Evolutionary conservation across 345 rosid genomes (phyloP), one percentile per base, ranked within the genome.

Genomic region (Jatropha curcas): DNA sequence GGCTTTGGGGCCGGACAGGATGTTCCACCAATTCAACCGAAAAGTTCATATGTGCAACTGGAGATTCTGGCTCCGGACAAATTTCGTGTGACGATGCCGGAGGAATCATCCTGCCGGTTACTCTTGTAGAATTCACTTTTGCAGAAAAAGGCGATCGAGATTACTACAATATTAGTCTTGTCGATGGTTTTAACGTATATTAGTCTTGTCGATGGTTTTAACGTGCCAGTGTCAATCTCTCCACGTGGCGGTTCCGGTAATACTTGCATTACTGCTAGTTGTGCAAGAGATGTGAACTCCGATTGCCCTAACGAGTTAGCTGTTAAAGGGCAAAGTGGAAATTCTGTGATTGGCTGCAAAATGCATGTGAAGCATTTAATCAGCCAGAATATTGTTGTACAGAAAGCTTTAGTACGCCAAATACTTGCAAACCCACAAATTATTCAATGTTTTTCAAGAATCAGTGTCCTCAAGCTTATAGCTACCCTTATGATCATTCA

Each of bases 351-450:
- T 17, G 83, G 76, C 13, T 80, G 86, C 64, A 77, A 69, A 71
- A 83, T 46, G 82, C 86, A n/a, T n/a, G n/a, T n/a, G n/a, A n/a
- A n/a, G n/a, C n/a, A n/a, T n/a, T n/a, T 30, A 43, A 65, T 16
- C 27, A 62, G 72, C 86, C 82, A 12, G 66, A 77, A 51, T 80
- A 77, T 56, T 83, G 86, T 12, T 83, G 83, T 62, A 80, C 80
- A 0, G 82, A 75, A 12, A 52, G 19, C 14, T 77, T 33, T 3
- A 16, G n/a, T n/a, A 28, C 72, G 0, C 76, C 83, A 0, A 57
- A 34, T 0, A 80, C 69, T 4, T 83, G 84, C n/a, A n/a, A n/a
- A 50, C 53, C 53, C 53, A 50, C 53, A 50, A 50, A 0, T 50
- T 50, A 50, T 50, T 50, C 53, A 17, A 16, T 50, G 53, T 14